Base-by-base conservation (phyloP, 331 rosid genomes). In the Quercus tomentella region DNA sequence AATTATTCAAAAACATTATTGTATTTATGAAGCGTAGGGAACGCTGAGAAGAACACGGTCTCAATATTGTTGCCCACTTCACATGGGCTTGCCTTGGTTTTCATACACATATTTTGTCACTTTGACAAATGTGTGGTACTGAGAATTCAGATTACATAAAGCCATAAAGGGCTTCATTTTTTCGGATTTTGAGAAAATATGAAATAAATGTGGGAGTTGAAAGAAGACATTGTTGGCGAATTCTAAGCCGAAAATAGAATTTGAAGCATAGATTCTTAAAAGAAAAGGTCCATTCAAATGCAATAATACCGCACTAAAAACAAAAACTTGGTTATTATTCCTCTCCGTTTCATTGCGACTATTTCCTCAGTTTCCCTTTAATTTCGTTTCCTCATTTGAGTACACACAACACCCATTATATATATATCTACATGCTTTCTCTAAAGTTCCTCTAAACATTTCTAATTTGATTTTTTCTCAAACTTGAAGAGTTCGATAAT, bases 61-160 rank as follows among this genome's bases (percentile, higher is more conserved):
- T 33, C 41, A 22, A 15, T 15, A n/a, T n/a, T n/a, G 70, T 63
- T 63, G 70, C 70, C 22, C 70, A 28, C 43, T 63, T 63, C 21
- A 26, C 70, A 35, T 25, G 70, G 21, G 10, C 41, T 28, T 18
- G 16, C 2, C 22, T 15, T 26, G n/a, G 22, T 16, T 28, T 4
- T 63, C 17, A 30, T 63, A 28, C 21, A 4, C 70, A 0, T 63
- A 28, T 63, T 28, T 11, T 63, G 43, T 63, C 14, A 26, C 51
- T 20, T 15, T 51, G 83, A 88, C 87, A 88, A 58, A 71, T 85
- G 89, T 88, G 83, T 78, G 89, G 84, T 76, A 45, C 62, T 65
- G 70, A 76, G 79, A 80, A 20, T 70, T 83, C 82, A 61, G 73
- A 69, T 10, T 68, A 78, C 77, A 41, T 85, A 73, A 79, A 79